Percentiles rank a stretch among this genome's conserved stretches.
These are phyloP conservation scores for Schwanniomyces etchellsii DNA, from an alignment of 1,139 yeast genomes.

Conservation along the genomic window DNA sequence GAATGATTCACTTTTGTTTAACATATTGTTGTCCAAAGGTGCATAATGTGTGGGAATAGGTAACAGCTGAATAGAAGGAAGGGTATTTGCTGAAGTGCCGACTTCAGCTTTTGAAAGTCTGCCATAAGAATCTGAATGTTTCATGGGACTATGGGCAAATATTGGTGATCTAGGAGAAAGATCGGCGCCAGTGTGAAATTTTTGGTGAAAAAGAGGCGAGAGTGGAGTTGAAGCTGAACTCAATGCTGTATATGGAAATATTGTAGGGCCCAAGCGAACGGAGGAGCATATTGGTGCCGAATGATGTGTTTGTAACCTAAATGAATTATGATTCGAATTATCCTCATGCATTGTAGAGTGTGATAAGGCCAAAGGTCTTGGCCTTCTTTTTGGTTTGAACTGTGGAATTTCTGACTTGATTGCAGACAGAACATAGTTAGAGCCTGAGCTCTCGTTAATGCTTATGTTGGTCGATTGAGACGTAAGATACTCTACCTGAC, in stretches of 20 bases:
- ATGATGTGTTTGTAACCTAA: too few relatives aligned
- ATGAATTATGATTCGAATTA: neutral
- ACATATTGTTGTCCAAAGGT: constrained; percentile 5
- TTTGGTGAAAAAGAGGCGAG: constrained; percentile 38
- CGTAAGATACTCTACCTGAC: neutral
- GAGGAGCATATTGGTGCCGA: constrained; percentile 1
- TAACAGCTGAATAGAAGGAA: constrained; percentile 6
- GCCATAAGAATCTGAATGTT: neutral
- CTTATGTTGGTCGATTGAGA: neutral
- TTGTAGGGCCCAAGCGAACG: neutral
- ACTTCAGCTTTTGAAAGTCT: neutral
- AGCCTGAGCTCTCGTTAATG: constrained; percentile 1
- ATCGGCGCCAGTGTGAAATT: constrained; percentile 22
- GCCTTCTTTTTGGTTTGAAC: constrained; percentile 38
- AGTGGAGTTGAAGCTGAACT: constrained; percentile 29
- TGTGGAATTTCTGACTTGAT: constrained; percentile 18
- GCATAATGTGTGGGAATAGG: constrained; percentile 5
- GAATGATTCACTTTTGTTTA: too few relatives aligned
- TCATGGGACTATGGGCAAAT: neutral
- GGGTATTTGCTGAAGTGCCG: constrained; percentile 1
- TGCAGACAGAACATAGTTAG: constrained; percentile 1
- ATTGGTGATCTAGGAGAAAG: constrained; percentile 3
- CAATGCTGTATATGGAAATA: neutral
- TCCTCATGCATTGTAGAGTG: constrained; percentile 23
- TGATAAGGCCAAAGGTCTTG: constrained; percentile 35